Conservation (phyloP, 1,284 basidiomycete species). For the Trametes pubescens region DNA sequence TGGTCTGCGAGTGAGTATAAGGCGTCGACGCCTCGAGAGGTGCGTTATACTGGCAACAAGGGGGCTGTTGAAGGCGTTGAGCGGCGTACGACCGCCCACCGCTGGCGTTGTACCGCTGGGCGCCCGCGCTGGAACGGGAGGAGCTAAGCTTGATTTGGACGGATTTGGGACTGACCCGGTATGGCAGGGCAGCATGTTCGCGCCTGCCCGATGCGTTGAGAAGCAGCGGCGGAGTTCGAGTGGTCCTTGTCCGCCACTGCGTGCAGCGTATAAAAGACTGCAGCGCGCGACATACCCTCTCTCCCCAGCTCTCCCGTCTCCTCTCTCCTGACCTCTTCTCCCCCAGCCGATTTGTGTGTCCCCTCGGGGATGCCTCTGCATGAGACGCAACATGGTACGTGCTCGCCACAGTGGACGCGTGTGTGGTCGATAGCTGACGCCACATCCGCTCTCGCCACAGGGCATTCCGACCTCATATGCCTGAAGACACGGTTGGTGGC, state of each 20-base stretch:
- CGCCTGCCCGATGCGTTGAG: conserved; percentile 21
- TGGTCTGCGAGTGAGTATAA: too few species aligned
- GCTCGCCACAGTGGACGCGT: background rate
- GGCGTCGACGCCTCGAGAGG: too few species aligned
- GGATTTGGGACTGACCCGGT: background rate
- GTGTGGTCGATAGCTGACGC: background rate
- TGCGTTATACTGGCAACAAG: too few species aligned
- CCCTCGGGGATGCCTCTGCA: background rate
- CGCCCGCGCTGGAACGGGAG: too few species aligned
- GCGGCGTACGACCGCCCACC: too few species aligned
- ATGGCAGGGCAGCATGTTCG: conserved; percentile 6
- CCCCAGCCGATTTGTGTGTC: background rate
- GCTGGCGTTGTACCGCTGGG: too few species aligned
- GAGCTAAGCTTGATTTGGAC: too few species aligned
- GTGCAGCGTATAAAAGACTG: conserved; percentile 8
- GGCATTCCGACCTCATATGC: background rate
- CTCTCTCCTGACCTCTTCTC: background rate
- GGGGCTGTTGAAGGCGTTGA: too few species aligned
- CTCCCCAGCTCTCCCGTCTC: conserved; percentile 4
- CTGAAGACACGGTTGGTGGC: background rate
- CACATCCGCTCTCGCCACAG: background rate
- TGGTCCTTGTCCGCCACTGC: conserved; percentile 10
- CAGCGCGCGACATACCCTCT: conserved; percentile 6
- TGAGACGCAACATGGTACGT: background rate
- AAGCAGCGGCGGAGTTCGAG: conserved; percentile 25